Evolutionary conservation across 1,284 basidiomycete genomes (phyloP), one percentile per base, ranked within the genome.

Genomic region (Papiliotrema laurentii): DNA sequence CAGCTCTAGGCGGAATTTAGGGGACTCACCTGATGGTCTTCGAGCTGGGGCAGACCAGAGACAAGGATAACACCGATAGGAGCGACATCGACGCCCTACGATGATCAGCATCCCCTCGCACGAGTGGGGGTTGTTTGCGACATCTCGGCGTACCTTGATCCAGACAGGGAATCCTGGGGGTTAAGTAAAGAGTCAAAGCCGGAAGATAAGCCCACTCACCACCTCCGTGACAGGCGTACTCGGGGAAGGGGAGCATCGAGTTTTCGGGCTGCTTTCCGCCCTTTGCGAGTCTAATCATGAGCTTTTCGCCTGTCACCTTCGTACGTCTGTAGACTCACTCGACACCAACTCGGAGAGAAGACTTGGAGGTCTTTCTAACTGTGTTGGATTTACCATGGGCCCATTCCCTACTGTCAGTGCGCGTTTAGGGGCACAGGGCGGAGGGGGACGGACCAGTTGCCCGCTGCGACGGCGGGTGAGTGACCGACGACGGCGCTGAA

Each of bases 11-110:
- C 7, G 35, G 41, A 27, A 18, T 18, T 31, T 5, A 9, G 34
- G 2, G 18, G 3, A 51, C 58, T 41, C 36, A 68, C 61, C 63
- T 73, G 72, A 52, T 74, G 73, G 49, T 74, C 73, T 42, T 68
- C 63, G 22, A 66, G 58, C 49, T 74, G 71, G 4, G 66, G 64
- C 35, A 74, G 58, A 6, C 73, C 73, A n/a, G 69, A 71, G 6
- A 75, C 73, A 37, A 72, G 59, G 28, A 75, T 72, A 27, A 61
- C 67, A 7, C 69, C 73, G 24, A 74, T 58, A 11, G 73, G 71
- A 6, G 59, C 60, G 0, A 59, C 56, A 18, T 53, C 53, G 33
- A 51, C 52, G 31, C 53, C 54, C 53, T 60, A 30, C n/a, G 22
- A 7, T 14, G 19, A 26, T 54, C 46, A 51, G 45, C 41, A 33